phyloP scores from a whole-genome alignment of 1,284 basidiomycete genomes.

The Naganishia albida region DNA sequence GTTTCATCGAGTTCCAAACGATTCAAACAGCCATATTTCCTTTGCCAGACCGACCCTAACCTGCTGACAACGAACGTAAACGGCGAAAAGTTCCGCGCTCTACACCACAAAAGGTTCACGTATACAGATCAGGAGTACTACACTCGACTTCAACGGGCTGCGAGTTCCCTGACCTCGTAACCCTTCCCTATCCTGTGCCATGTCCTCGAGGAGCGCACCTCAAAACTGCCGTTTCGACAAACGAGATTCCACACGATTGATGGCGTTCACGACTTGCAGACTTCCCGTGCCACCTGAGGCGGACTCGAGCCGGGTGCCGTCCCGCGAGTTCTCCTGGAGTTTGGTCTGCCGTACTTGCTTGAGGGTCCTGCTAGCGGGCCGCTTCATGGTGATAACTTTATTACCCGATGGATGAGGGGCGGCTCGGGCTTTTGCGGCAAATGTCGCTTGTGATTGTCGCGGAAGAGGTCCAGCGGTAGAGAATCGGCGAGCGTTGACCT shows the following conservation, averaged over 20 bases:
- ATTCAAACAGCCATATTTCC: too few relatives aligned
- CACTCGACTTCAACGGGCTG: too few relatives aligned
- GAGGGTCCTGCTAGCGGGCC: constrained; percentile 15
- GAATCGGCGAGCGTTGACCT: constrained; percentile 3
- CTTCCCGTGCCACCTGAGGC: background rate
- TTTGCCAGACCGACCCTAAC: too few relatives aligned
- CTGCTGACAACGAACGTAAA: too few relatives aligned
- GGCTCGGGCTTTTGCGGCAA: background rate
- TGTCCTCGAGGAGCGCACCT: too few relatives aligned
- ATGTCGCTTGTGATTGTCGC: background rate
- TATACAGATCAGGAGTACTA: too few relatives aligned
- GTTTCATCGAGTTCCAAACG: too few relatives aligned
- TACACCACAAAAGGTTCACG: too few relatives aligned
- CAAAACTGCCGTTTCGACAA: constrained; percentile 4
- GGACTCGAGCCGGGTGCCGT: constrained; percentile 5
- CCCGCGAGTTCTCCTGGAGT: constrained; percentile 9
- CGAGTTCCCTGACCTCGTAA: too few relatives aligned
- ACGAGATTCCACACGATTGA: constrained; percentile 15
- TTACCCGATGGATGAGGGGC: background rate
- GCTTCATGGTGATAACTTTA: background rate
- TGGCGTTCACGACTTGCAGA: constrained; percentile 6
- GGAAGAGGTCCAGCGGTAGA: constrained; percentile 13
- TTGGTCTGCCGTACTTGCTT: constrained; percentile 9
- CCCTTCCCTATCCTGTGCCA: too few relatives aligned
- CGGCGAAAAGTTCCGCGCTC: too few relatives aligned